Evolutionary conservation across 805 yeast genomes (phyloP), one percentile per base, ranked within the genome.

Genomic region (Isabelozyma gotoi): DNA sequence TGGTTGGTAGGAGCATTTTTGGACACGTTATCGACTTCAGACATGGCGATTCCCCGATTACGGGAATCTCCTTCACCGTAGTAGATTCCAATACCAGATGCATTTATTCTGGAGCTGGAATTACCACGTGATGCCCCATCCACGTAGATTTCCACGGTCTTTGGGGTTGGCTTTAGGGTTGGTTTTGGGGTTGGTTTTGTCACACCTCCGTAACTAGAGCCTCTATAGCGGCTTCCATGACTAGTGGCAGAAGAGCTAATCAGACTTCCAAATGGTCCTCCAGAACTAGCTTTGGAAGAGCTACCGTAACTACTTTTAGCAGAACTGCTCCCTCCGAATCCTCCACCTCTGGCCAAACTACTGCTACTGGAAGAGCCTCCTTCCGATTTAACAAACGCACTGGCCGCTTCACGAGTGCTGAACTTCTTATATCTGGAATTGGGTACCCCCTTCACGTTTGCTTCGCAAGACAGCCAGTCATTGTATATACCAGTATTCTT

Each of bases 111-210:
- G 0, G 40, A 37, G 16, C 55, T 65, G 0, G 89, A 90, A 52
- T 85, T 84, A 4, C 78, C 74, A 7, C 82, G 65, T 0, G 83
- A 71, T 0, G 96, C 86, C 0, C 97, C 97, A 62, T 90, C 97
- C 16, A 88, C 83, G 55, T 78, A 90, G 0, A 88, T 68, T 6
- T 39, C 38, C 2, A 29, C 14, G 2, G 35, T 29, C 27, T 16
- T 19, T 35, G 17, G 8, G 18, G 24, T 42, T 27, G 14, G 42
- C 37, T 5, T 34, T 12, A 40, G 32, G 19, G 12, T 16, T 33
- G 39, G 20, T 14, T 21, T 24, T 11, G 21, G 15, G 17, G 10
- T 16, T 14, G n/a, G 12, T n/a, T 32, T 10, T n/a, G 11, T n/a
- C n/a, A n/a, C n/a, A n/a, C n/a, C n/a, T n/a, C n/a, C n/a, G n/a